Evolutionary conservation across 306 rosid genomes (phyloP).

Genomic region (Trichosanthes cucumerina): DNA sequence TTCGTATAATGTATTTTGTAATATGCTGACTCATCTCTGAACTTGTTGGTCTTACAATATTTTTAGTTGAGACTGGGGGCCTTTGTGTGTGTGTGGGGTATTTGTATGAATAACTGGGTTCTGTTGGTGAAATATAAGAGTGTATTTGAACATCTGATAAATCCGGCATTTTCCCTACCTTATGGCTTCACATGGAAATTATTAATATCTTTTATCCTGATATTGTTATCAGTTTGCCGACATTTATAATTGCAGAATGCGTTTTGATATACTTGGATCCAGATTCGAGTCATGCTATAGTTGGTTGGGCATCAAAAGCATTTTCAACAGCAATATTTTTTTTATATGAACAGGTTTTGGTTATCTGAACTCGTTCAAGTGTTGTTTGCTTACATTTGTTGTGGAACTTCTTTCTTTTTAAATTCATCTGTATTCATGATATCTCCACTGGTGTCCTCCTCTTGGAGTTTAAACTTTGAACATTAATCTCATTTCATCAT

Average conservation of each 20-base stretch:
- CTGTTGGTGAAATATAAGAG: neutral
- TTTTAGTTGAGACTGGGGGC: neutral
- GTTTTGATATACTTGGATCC: slow-evolving; percentile 96
- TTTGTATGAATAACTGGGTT: neutral
- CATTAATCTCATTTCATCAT: too few relatives aligned
- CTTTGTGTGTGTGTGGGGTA: neutral
- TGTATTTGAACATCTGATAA: neutral
- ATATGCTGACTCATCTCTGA: neutral
- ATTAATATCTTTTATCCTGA: slow-evolving; percentile 43
- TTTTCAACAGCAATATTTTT: slow-evolving; percentile 73
- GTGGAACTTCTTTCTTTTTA: neutral
- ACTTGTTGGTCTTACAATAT: neutral
- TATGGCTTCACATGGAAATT: slow-evolving; percentile 10
- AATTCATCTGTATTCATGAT: neutral
- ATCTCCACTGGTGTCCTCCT: neutral
- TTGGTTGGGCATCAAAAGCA: slow-evolving; percentile 75
- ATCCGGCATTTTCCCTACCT: neutral
- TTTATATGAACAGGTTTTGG: slow-evolving; percentile 87
- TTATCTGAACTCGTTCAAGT: slow-evolving; percentile 8
- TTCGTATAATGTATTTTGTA: neutral
- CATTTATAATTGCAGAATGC: slow-evolving; percentile 98
- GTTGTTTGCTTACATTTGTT: neutral
- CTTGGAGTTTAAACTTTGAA: too few relatives aligned
- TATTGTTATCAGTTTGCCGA: slow-evolving; percentile 93
- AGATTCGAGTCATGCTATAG: slow-evolving; percentile 60